These are phyloP conservation scores for Tubosaeta sp. DNA, from an alignment of 768 basidiomycete genomes.

Conservation along the genomic window DNA sequence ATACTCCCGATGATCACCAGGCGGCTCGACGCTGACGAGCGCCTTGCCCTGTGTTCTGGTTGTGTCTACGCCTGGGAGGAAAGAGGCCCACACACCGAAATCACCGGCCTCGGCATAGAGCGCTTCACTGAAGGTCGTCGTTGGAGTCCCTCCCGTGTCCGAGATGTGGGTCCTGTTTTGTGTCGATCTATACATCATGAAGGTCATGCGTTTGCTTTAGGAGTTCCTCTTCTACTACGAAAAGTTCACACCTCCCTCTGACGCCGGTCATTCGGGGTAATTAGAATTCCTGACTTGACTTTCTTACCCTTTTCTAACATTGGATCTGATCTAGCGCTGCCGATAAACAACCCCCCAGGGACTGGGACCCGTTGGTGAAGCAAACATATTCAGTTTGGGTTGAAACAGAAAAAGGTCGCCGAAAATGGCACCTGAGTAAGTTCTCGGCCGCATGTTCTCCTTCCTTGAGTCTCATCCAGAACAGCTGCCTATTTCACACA, in stretches of 20 bases:
- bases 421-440: constrained; percentile 84
- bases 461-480: constrained; percentile 18
- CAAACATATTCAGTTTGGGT: constrained; percentile 84
- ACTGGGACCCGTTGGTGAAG: constrained; percentile 71
- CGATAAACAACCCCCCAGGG: constrained; percentile 51
- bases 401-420: constrained; percentile 54
- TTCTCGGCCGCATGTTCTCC: constrained; percentile 7
- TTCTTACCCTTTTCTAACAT: constrained; percentile 6
- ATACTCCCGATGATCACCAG: constrained; percentile 69
- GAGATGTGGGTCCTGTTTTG: constrained; percentile 51
- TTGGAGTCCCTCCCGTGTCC: constrained; percentile 80
- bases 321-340: constrained; percentile 26
- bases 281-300: constrained; percentile 5
- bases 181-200: background rate
- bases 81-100: constrained; percentile 65
- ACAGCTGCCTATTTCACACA: constrained; percentile 83
- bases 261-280: constrained; percentile 42
- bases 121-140: constrained; percentile 80
- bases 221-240: constrained; percentile 87
- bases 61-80: constrained; percentile 69
- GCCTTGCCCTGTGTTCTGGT: constrained; percentile 44
- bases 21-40: constrained; percentile 74
- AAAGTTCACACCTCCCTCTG: constrained; percentile 51
- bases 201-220: constrained; percentile 35
- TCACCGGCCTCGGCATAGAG: constrained; percentile 77